These are phyloP conservation scores for Neofusicoccum sp. DNA, from an alignment of 2,329 filamentous ascomycete species.

Conservation along the genomic window DNA sequence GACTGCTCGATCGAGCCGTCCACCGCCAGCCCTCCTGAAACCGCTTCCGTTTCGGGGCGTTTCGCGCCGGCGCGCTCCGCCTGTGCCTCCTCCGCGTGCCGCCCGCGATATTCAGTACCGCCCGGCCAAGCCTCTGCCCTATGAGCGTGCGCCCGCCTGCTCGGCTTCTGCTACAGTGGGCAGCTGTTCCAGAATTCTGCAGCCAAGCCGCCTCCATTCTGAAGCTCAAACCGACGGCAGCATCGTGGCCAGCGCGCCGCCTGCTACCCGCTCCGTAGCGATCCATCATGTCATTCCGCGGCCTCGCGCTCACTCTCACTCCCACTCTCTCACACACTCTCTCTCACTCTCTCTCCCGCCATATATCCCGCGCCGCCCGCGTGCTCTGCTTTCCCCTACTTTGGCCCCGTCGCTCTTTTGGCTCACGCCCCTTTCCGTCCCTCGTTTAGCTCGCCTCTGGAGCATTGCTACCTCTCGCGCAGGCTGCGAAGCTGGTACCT, in stretches of 20 bases:
- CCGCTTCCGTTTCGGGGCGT: slow-evolving; percentile 20
- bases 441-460: slow-evolving; percentile 4
- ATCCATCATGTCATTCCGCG: neutral
- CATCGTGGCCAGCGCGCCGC: neutral
- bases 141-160: slow-evolving; percentile 4
- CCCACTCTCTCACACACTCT: neutral
- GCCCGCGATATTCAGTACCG: neutral
- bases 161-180: slow-evolving; percentile 22
- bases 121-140: slow-evolving; percentile 19
- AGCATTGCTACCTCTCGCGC: slow-evolving; percentile 17
- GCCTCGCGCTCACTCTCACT: neutral
- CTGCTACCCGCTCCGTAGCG: neutral
- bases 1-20: slow-evolving; percentile 7
- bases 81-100: neutral
- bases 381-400: slow-evolving; percentile 13
- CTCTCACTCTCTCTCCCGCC: neutral
- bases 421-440: neutral
- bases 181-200: slow-evolving; percentile 18
- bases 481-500: slow-evolving; percentile 14
- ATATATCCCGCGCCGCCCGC: slow-evolving; percentile 13
- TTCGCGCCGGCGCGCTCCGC: slow-evolving; percentile 2
- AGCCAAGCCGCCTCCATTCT: slow-evolving; percentile 12
- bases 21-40: slow-evolving; percentile 11
- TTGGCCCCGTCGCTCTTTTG: slow-evolving; percentile 23
- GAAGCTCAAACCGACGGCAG: slow-evolving; percentile 1